Evolutionary conservation across 1,139 yeast species (phyloP), one percentile per base, ranked within the genome.

Genomic region (Yamadazyma atlantica): DNA sequence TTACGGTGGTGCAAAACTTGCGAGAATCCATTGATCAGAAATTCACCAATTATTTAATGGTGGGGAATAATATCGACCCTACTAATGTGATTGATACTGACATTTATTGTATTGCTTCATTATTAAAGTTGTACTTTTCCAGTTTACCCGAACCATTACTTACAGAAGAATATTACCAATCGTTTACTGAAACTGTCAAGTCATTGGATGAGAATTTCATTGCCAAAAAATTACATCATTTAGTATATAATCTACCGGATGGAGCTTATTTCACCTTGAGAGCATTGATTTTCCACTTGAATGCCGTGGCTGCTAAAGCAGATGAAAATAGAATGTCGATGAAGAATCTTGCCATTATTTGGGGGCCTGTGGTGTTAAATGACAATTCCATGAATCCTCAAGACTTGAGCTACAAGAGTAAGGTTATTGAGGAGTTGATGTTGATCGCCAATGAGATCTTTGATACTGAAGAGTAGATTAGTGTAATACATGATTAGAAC

Each of bases 201-300:
- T 64, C 72, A n/a, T 49, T 53, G 34, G 75, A 71, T 49, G 75
- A 69, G 47, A 58, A 64, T n/a, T 67, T 56, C 38, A 80, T 88
- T 34, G 75, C 75, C 38, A 89, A 88, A 51, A 85, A 83, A 45
- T 71, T 92, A 51, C 98, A 92, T 60, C 88, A 88, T 36, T 75
- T 87, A 42, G 87, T 92, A 33, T 92, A 84, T 63, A 85, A 85
- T 49, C 73, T 92, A 39, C 97, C 97, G 0, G 98, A 92, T 61
- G 94, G 96, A 1, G 89, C 94, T 40, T 92, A 92, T 60, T 89
- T 95, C 67, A 90, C 97, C 0, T 71, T 92, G 49, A 70, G 97
- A 50, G 80, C 88, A 28, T 68, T 92, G 46, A 69, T 89, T 3
- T 87, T 90, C 70, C 98, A 92, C 59, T 74, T 92, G 48, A 82